A percentile compares a stretch with the other conserved stretches of the same genome.
phyloP scores from a whole-genome alignment of 176 grass and related monocot genomes.

The Zea mays region DNA sequence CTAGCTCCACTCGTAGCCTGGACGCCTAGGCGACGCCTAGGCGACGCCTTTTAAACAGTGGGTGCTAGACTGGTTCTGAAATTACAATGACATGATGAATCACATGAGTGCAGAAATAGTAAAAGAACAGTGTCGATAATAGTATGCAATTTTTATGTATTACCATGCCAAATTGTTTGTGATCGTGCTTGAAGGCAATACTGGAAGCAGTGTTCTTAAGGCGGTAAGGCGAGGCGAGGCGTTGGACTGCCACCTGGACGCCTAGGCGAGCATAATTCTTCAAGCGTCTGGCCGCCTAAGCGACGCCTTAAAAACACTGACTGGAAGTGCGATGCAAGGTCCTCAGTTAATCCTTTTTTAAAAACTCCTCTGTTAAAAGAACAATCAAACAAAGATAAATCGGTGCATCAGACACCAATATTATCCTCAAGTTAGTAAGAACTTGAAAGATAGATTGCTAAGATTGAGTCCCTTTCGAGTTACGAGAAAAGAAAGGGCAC shows the following conservation, averaged over 20 bases:
- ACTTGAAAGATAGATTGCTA: background rate
- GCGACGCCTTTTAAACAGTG: too few relatives aligned
- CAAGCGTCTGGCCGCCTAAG: too few relatives aligned
- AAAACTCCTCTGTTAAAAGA: background rate
- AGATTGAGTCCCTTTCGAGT: background rate
- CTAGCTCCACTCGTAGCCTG: too few relatives aligned
- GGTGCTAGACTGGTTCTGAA: background rate
- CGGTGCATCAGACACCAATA: constrained; percentile 5
- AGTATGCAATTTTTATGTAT: background rate
- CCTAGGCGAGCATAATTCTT: too few relatives aligned
- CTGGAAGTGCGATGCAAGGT: background rate
- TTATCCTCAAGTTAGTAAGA: background rate
- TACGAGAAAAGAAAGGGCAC: background rate
- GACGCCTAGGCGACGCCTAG: too few relatives aligned
- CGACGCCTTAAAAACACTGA: too few relatives aligned
- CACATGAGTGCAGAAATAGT: background rate
- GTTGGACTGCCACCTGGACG: too few relatives aligned
- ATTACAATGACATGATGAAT: background rate
- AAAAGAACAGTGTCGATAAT: background rate
- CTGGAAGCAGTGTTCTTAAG: background rate
- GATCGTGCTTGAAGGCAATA: background rate
- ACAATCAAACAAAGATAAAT: background rate
- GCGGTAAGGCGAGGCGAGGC: too few relatives aligned
- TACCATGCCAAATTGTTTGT: background rate
- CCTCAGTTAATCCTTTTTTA: background rate